Evolutionary conservation across 129 eudicot species (phyloP).

Genomic region (Solidago caesia): DNA sequence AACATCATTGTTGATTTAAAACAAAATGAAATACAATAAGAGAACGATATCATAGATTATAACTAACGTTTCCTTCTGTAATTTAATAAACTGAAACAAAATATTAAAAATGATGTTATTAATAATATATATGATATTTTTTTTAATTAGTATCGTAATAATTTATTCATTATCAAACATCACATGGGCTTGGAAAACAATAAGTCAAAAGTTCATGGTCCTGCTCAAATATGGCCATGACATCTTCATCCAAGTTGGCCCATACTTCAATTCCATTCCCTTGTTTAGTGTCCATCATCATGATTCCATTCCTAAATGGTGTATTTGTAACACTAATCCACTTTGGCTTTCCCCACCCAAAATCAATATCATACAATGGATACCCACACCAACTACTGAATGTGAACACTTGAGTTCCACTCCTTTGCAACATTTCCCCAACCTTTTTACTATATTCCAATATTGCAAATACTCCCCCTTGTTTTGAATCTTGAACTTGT

Average conservation of each 20-base stretch:
- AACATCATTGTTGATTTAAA: too few relatives aligned
- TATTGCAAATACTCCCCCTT: conserved; percentile 25
- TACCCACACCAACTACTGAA: conserved; percentile 38
- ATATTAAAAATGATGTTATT: too few relatives aligned
- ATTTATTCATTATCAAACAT: neutral
- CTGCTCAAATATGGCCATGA: conserved; percentile 32
- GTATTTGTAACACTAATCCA: conserved; percentile 29
- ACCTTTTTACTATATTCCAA: conserved; percentile 21
- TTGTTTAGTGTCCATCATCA: conserved; percentile 35
- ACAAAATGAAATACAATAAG: too few relatives aligned
- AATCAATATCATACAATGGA: conserved; percentile 32
- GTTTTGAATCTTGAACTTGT: conserved; percentile 13
- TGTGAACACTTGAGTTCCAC: conserved; percentile 27
- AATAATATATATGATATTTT: neutral
- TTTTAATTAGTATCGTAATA: too few relatives aligned
- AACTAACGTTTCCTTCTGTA: too few relatives aligned
- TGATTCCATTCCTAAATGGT: conserved; percentile 24
- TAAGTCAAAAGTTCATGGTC: conserved; percentile 29
- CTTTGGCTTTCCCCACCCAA: conserved; percentile 45
- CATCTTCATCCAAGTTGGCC: conserved; percentile 30
- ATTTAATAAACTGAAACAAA: too few relatives aligned
- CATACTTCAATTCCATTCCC: conserved; percentile 40
- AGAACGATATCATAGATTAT: too few relatives aligned
- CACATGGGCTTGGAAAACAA: conserved; percentile 24
- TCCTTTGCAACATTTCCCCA: conserved; percentile 21